Percentiles rank a stretch among this genome's conserved stretches.
phyloP scores from a whole-genome alignment of 129 eudicot species.

The Calendula officinalis region DNA sequence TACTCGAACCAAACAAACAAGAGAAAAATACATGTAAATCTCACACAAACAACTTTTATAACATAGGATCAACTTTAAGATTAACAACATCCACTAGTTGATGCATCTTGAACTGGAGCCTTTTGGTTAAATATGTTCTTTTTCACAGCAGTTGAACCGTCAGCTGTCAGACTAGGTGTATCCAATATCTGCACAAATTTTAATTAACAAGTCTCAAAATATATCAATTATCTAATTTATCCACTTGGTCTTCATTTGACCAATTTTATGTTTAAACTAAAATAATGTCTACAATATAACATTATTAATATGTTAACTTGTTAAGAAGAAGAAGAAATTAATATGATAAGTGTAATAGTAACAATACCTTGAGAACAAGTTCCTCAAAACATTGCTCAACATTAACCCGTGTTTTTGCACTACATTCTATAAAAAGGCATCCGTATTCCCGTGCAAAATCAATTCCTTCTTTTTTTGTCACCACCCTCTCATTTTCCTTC shows the following conservation, averaged over 20 bases:
- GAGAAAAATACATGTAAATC: no score
- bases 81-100: conserved; percentile 76
- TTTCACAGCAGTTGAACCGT: conserved; percentile 64
- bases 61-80: not conserved
- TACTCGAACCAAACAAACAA: no score
- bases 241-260: not conserved
- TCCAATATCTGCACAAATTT: conserved; percentile 67
- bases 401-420: conserved; percentile 87
- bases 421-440: conserved; percentile 86
- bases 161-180: conserved; percentile 85
- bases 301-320: not conserved
- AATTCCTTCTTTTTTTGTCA: conserved; percentile 81
- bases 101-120: conserved; percentile 62
- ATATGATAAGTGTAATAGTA: not conserved
- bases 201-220: not conserved
- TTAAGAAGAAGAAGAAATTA: conserved; percentile 4
- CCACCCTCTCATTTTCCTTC: conserved; percentile 85
- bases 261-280: not conserved
- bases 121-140: conserved; percentile 86
- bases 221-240: not conserved
- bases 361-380: conserved; percentile 77
- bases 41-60: no score
- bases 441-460: conserved; percentile 95
- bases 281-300: not conserved
- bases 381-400: conserved; percentile 97